A percentile compares a stretch with the other conserved stretches of the same genome.
These are phyloP conservation scores for Phytophthora constricta DNA, from an alignment of 352 stramenopile genomes.

Conservation along the genomic window DNA sequence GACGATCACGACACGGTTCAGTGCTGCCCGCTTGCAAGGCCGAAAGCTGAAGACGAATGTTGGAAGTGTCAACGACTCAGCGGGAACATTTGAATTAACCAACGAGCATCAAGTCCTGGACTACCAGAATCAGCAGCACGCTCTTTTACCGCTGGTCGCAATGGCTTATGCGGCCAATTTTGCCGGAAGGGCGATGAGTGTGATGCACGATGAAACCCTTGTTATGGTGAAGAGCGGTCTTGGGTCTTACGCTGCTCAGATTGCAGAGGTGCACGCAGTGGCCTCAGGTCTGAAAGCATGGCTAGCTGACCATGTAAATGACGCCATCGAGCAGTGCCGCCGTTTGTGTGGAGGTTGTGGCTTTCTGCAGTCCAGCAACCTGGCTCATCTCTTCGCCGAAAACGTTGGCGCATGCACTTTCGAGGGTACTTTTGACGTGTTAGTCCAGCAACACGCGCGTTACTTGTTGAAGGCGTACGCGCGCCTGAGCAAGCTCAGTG, in stretches of 20 bases:
- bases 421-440: slow-evolving; percentile 66
- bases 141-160: slow-evolving; percentile 45
- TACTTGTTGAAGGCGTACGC: slow-evolving; percentile 48
- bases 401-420: slow-evolving; percentile 52
- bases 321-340: slow-evolving; percentile 36
- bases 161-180: slow-evolving; percentile 36
- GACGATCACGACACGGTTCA: slow-evolving; percentile 60
- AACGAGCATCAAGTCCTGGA: slow-evolving; percentile 54
- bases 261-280: slow-evolving; percentile 31
- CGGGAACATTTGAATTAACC: slow-evolving; percentile 35
- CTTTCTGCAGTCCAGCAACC: slow-evolving; percentile 32
- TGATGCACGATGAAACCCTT: slow-evolving; percentile 18
- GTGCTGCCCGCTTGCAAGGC: slow-evolving; percentile 52
- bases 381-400: slow-evolving; percentile 42
- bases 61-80: slow-evolving; percentile 22
- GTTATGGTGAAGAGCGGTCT: slow-evolving; percentile 17
- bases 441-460: slow-evolving; percentile 58
- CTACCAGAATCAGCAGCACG: slow-evolving; percentile 60
- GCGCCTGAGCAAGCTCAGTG: slow-evolving; percentile 14
- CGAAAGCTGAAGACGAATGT: slow-evolving; percentile 29
- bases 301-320: slow-evolving; percentile 29
- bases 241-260: slow-evolving; percentile 7
- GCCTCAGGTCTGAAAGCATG: slow-evolving; percentile 33
- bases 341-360: slow-evolving; percentile 26
- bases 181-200: slow-evolving; percentile 18